Base-by-base conservation (phyloP, 768 basidiomycete species). In the Mycena galericulata region DNA sequence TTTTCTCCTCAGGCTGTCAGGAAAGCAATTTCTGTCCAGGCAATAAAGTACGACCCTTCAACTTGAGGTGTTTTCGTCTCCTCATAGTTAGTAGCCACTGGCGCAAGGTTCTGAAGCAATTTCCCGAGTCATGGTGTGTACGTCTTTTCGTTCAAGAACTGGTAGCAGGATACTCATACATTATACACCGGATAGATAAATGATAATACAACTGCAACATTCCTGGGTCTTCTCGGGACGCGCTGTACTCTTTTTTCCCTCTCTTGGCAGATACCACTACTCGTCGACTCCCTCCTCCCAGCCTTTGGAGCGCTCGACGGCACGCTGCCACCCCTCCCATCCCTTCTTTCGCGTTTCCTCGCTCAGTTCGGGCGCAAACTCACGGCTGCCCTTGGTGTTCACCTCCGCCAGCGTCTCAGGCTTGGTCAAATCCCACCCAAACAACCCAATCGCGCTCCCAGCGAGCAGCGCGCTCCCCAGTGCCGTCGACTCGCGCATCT, bases 401-500 rank as follows among this genome's bases (percentile, higher is more conserved):
- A 98, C 96, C 71, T 93, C 88, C 12, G 81, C 79, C 15, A 99
- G 85, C 22, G 96, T 94, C 78, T 94, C 90, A 0, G 97, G 96
- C 38, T 89, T 87, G 50, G 80, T 83, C 59, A 99, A 81, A 79
- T 99, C 91, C 98, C 98, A 99, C 53, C 96, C 97, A 74, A 94
- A 97, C 26, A 98, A 83, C 8, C 86, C 82, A 55, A 99, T 86
- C 2, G 98, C 96, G 40, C 93, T 88, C 29, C 94, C 98, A 18
- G 98, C 98, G 32, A 98, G 89, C 61, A 99, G 83, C 26, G 98
- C 98, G 11, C 96, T 95, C 22, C 98, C 98, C 54, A 99, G 85
- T 2, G 98, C 98, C 18, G 98, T 99, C 3, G 95, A 97, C 95
- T 99, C 98, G 77, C 97, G 84, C 98, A 99, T 99, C 76, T 95